These are phyloP conservation scores for Babesia bovis DNA, from an alignment of 169 alveolate genomes.

Conservation along the genomic window DNA sequence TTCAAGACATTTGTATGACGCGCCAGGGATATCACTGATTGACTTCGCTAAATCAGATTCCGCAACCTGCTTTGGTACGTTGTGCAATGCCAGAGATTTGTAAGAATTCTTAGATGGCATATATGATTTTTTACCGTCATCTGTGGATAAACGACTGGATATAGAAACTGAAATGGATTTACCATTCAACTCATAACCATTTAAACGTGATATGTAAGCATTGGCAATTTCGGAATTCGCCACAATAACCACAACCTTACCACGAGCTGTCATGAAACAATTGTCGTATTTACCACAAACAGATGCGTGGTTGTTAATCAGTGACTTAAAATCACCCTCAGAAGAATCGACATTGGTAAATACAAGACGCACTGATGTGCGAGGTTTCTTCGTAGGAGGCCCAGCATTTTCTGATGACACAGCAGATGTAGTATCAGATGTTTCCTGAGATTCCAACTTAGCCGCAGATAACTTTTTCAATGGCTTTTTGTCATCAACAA, in stretches of 20 bases:
- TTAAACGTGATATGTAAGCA: slow-evolving; percentile 20
- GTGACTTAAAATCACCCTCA: slow-evolving; percentile 28
- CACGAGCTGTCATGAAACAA: slow-evolving; percentile 3
- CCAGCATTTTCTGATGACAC: neutral
- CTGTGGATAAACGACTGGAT: neutral
- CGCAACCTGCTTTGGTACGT: slow-evolving; percentile 23
- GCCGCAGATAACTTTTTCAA: neutral
- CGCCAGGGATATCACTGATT: slow-evolving; percentile 12
- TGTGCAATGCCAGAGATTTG: slow-evolving; percentile 31
- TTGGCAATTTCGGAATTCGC: slow-evolving; percentile 25
- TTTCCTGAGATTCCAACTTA: neutral
- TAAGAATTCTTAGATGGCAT: slow-evolving; percentile 22
- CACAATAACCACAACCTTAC: slow-evolving; percentile 32
- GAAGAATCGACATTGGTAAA: slow-evolving; percentile 37
- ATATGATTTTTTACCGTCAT: neutral
- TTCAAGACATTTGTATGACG: slow-evolving; percentile 25
- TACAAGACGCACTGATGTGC: neutral
- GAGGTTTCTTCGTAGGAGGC: neutral
- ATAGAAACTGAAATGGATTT: slow-evolving; percentile 24
- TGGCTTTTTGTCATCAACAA: neutral
- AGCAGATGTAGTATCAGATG: neutral
- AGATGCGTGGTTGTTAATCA: slow-evolving; percentile 29
- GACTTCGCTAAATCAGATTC: slow-evolving; percentile 23
- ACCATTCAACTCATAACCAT: slow-evolving; percentile 32
- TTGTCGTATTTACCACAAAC: slow-evolving; percentile 39